phyloP scores from a whole-genome alignment of 1,284 basidiomycete species.

The Neonothopanus nambi region DNA sequence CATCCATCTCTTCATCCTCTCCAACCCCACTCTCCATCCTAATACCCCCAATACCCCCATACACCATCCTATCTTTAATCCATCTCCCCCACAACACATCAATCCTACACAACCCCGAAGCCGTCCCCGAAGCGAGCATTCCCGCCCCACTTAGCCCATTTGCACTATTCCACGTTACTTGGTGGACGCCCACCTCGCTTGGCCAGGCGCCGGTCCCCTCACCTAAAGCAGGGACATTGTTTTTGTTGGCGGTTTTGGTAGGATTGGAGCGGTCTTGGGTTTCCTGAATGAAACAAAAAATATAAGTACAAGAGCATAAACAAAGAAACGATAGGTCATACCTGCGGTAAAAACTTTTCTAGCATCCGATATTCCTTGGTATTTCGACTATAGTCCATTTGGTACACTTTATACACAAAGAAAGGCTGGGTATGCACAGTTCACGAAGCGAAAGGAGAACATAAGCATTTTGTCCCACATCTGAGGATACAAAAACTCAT shows the following conservation, averaged over 20 bases:
- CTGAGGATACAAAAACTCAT: slow-evolving; percentile 25
- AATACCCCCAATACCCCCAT: slow-evolving; percentile 44
- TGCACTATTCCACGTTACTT: slow-evolving; percentile 77
- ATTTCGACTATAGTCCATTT: slow-evolving; percentile 81
- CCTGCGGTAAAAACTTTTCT: slow-evolving; percentile 79
- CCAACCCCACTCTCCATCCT: slow-evolving; percentile 10
- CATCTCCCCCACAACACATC: slow-evolving; percentile 75
- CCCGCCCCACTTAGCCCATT: slow-evolving; percentile 67
- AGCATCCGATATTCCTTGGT: slow-evolving; percentile 79
- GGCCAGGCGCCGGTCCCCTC: slow-evolving; percentile 71
- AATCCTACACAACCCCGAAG: slow-evolving; percentile 81
- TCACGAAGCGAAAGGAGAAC: no score
- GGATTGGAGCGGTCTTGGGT: slow-evolving; percentile 53
- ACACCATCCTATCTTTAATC: slow-evolving; percentile 61
- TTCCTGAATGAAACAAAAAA: slow-evolving; percentile 41
- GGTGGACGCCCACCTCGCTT: slow-evolving; percentile 70
- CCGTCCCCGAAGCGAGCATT: slow-evolving; percentile 76
- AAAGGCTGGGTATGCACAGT: slow-evolving; percentile 65
- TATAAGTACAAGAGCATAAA: neutral
- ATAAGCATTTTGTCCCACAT: no score
- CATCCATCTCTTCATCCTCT: slow-evolving; percentile 5
- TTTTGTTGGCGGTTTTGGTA: slow-evolving; percentile 29
- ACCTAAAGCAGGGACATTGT: slow-evolving; percentile 21
- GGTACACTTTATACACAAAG: slow-evolving; percentile 77
- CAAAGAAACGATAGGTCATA: slow-evolving; percentile 32